Base-by-base conservation (phyloP, 2,329 filamentous ascomycete species). In the Alternaria infectoria region DNA sequence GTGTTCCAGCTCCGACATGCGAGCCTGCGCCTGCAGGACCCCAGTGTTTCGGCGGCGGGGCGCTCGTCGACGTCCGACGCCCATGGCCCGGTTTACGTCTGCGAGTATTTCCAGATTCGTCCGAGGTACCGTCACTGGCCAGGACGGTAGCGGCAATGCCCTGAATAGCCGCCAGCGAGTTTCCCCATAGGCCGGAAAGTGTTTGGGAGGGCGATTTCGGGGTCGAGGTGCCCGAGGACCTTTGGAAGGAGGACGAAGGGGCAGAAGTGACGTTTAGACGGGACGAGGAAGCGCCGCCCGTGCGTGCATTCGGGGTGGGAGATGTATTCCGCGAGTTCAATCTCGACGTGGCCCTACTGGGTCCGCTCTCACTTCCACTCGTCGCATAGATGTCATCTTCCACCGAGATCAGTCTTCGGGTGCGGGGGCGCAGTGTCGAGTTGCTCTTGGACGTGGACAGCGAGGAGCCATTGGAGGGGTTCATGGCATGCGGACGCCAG, bases 101-200 rank as follows among this genome's bases (percentile, higher is more conserved):
- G 57, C 74, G 66, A 26, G 70, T 61, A 36, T 45, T 58, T 23
- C 50, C 61, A 45, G 72, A 60, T 25, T 67, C 68, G 54, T 57
- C 70, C 23, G 66, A 54, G 19, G 65, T 52, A 30, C 67, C 60
- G 36, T 84, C 83, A 57, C 68, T 82, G 40, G 83, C 82, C 23
- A 85, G 75, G 44, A 86, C 77, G 59, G 83, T 84, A 25, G 82
- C 82, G 9, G 84, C 83, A 51, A 86, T 80, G 57, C 80, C 82
- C 65, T 85, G 83, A 45, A 86, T 73, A 40, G 83, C 77, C 28
- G 78, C 81, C 83, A 83, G 85, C 15, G 83, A 83, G 62, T 77
- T 84, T 12, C 82, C 82, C 79, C 81, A 85, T 45, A 85, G 66
- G 12, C 79, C 81, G 12, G 83, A 81, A 23, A 84, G 67, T n/a